Evolutionary conservation across 805 yeast species (phyloP).

Genomic region (Candida multigemmis): DNA sequence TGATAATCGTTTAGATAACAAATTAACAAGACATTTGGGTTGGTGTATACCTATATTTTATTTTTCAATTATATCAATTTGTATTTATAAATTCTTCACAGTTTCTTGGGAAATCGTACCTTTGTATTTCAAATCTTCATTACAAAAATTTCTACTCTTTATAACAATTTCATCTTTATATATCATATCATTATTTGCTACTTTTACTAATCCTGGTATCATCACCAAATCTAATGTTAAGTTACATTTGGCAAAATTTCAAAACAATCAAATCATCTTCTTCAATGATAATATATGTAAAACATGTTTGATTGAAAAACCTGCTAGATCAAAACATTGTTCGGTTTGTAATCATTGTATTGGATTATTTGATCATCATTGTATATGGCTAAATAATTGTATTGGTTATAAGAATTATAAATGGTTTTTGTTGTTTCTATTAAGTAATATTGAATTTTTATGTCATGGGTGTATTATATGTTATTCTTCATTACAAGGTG

Average conservation of each 20-base stretch:
- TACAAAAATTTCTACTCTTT: conserved; percentile 13
- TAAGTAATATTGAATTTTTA: conserved; percentile 35
- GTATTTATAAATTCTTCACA: conserved; percentile 21
- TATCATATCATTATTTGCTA: conserved; percentile 26
- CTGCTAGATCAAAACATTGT: conserved; percentile 61
- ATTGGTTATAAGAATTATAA: conserved; percentile 58
- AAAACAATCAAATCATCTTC: conserved; percentile 45
- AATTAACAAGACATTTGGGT: conserved; percentile 13
- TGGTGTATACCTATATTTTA: conserved; percentile 40
- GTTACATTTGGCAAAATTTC: conserved; percentile 10
- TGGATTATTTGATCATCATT: conserved; percentile 48
- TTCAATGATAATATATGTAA: conserved; percentile 35
- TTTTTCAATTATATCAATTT: conserved; percentile 20
- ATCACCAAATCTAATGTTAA: conserved; percentile 7
- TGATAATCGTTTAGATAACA: conserved; percentile 10
- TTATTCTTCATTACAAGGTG: conserved; percentile 10
- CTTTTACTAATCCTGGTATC: conserved; percentile 36
- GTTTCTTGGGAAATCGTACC: conserved; percentile 14
- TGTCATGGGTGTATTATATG: conserved; percentile 33
- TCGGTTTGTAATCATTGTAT: conserved; percentile 48
- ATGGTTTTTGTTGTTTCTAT: conserved; percentile 50
- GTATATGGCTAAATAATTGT: conserved; percentile 65
- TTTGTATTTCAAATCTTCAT: conserved; percentile 2
- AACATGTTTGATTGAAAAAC: conserved; percentile 40
- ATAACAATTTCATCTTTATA: conserved; percentile 23